Percentiles rank a stretch among this genome's conserved stretches.
phyloP scores from a whole-genome alignment of 176 grass and related monocot genomes.

The Ensete ventricosum region DNA sequence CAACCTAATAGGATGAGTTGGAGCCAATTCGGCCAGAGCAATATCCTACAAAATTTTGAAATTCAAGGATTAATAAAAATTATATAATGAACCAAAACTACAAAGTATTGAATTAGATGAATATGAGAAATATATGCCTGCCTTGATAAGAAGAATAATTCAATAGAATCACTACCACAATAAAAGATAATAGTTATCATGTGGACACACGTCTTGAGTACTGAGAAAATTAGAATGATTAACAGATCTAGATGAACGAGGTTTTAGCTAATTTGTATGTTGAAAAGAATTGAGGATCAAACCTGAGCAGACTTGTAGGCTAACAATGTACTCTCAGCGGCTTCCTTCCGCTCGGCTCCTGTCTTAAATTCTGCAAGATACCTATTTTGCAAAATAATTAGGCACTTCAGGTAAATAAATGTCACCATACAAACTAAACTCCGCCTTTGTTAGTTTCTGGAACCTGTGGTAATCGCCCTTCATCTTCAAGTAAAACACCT shows the following conservation, averaged over 20 bases:
- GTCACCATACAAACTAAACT: neutral
- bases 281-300: neutral
- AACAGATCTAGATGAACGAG: too few species aligned
- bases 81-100: neutral
- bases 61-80: neutral
- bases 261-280: too few species aligned
- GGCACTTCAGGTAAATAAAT: too few species aligned
- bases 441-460: neutral
- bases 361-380: conserved; percentile 5
- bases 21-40: neutral
- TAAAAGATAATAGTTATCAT: too few species aligned
- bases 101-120: too few species aligned
- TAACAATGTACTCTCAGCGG: neutral
- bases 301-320: neutral
- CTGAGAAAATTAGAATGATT: too few species aligned
- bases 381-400: neutral
- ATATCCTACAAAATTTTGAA: neutral
- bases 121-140: too few species aligned
- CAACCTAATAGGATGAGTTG: neutral
- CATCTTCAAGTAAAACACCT: conserved; percentile 22
- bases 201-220: too few species aligned
- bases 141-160: too few species aligned
- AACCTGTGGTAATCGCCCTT: conserved; percentile 20
- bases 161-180: too few species aligned
- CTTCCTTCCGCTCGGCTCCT: neutral